Base-by-base conservation (phyloP, 495 filamentous ascomycete species). In the Chlorociboria aeruginascens region DNA sequence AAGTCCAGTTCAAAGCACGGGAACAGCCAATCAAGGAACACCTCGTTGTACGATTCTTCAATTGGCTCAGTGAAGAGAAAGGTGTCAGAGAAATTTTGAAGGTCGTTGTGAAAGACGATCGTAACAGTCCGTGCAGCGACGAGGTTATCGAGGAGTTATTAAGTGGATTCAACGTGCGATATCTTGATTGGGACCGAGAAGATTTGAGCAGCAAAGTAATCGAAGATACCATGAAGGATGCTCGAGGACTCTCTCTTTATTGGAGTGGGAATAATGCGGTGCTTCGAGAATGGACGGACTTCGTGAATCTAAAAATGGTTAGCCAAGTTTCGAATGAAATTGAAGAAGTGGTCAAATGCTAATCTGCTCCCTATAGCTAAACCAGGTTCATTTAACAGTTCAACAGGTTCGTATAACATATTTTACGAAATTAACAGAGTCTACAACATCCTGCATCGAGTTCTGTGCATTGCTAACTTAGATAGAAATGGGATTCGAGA, bases 161-260 rank as follows among this genome's bases (percentile, higher is more conserved):
- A 6, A 45, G 48, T n/a, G 48, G 48, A 0, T 47, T 64, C 7
- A 56, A 52, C 29, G 56, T 67, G 3, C 58, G 65, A 17, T 53
- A 55, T 13, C 63, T 61, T 59, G 64, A 69, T 43, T 69, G 64
- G 66, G 57, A 57, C 30, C 64, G 62, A 57, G 9, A 44, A 7
- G 66, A 69, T 32, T 34, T 69, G 2, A 63, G 63, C 34, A 57
- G 42, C 8, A 57, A 68, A 11, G 56, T 59, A 8, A 61, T 69
- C 11, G 42, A 40, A 9, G 56, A 48, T n/a, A 59, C 54, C 3
- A 61, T 57, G 4, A 49, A 49, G 0, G 53, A 53, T 10, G 60
- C 58, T n/a, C 48, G 45, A 20, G 55, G 60, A 42, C 41, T 69
- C 4, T 43, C 52, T 36, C 60, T 68, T 8, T 66, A 65, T 28